These are phyloP conservation scores for Trichoderma oligosporum DNA, from an alignment of 2,329 filamentous ascomycete genomes.

Conservation along the genomic window DNA sequence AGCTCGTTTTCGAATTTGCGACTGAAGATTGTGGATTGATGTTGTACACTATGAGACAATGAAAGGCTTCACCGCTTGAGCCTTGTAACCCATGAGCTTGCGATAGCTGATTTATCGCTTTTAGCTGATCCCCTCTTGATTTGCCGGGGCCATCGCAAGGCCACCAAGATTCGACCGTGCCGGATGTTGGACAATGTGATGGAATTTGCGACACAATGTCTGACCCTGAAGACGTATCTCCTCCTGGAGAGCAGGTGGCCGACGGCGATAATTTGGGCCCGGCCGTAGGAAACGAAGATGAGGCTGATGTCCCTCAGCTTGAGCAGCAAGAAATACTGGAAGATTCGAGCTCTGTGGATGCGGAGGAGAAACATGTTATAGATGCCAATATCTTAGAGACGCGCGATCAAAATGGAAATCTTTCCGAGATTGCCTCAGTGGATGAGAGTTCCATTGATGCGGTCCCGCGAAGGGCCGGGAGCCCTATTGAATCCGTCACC, in stretches of 20 bases:
- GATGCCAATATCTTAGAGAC: slow-evolving; percentile 44
- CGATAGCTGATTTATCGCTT: not conserved
- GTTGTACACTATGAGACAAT: not conserved
- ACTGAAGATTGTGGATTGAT: not conserved
- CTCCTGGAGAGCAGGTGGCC: slow-evolving; percentile 37
- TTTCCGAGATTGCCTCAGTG: slow-evolving; percentile 51
- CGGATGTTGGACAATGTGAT: slow-evolving; percentile 32
- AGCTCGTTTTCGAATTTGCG: not conserved
- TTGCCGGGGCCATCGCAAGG: not conserved
- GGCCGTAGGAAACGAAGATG: not conserved
- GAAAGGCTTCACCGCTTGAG: not conserved
- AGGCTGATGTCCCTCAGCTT: slow-evolving; percentile 25
- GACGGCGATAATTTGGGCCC: slow-evolving; percentile 39
- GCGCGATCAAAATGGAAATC: slow-evolving; percentile 41
- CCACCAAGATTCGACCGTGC: not conserved
- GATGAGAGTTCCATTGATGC: slow-evolving; percentile 47
- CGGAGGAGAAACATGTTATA: slow-evolving; percentile 5
- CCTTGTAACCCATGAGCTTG: slow-evolving; percentile 3
- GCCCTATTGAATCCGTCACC: slow-evolving; percentile 63
- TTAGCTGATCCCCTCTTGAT: not conserved
- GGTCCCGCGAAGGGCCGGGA: slow-evolving; percentile 55
- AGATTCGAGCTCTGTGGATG: slow-evolving; percentile 18
- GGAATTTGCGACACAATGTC: slow-evolving; percentile 45
- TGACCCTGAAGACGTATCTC: slow-evolving; percentile 45
- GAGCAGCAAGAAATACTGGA: slow-evolving; percentile 22